Conservation (phyloP, 805 yeast genomes). For the Cyberlindnera galapagoensis region DNA sequence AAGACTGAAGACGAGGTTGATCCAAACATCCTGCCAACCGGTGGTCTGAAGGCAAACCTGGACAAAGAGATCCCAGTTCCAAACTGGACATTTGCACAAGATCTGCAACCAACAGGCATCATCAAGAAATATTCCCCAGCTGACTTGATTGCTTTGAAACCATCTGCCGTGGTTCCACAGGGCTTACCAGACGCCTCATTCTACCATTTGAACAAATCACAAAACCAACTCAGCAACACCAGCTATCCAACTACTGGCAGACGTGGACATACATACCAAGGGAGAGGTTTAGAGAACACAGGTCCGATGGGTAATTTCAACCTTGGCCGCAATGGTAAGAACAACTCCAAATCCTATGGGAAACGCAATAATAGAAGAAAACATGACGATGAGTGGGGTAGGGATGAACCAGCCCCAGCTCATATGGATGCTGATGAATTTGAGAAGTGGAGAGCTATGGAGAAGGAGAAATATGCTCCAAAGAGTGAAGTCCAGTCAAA, state of each 20-base stretch:
- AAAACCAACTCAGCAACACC: too few species aligned
- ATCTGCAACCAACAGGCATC: slow-evolving; percentile 5
- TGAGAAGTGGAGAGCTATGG: slow-evolving; percentile 33
- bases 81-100: slow-evolving; percentile 14
- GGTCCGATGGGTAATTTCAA: slow-evolving; percentile 27
- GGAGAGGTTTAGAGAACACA: slow-evolving; percentile 15
- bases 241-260: slow-evolving; percentile 7
- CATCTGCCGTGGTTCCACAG: slow-evolving; percentile 13
- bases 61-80: slow-evolving; percentile 13
- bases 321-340: slow-evolving; percentile 11
- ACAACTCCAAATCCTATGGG: slow-evolving; percentile 9
- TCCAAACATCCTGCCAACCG: slow-evolving; percentile 2
- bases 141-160: slow-evolving; percentile 13
- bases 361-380: slow-evolving; percentile 12
- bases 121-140: slow-evolving; percentile 19
- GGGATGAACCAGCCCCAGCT: slow-evolving; percentile 18
- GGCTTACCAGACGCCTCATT: slow-evolving; percentile 18
- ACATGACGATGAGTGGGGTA: slow-evolving; percentile 20
- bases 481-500: slow-evolving; percentile 21
- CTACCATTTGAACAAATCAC: slow-evolving; percentile 9
- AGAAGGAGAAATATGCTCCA: slow-evolving; percentile 25
- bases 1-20: slow-evolving; percentile 2
- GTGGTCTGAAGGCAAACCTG: slow-evolving; percentile 4
- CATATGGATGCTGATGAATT: slow-evolving; percentile 28
- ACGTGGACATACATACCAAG: slow-evolving; percentile 8